phyloP scores from a whole-genome alignment of 2,329 filamentous ascomycete species.

The Penicillium italicum region DNA sequence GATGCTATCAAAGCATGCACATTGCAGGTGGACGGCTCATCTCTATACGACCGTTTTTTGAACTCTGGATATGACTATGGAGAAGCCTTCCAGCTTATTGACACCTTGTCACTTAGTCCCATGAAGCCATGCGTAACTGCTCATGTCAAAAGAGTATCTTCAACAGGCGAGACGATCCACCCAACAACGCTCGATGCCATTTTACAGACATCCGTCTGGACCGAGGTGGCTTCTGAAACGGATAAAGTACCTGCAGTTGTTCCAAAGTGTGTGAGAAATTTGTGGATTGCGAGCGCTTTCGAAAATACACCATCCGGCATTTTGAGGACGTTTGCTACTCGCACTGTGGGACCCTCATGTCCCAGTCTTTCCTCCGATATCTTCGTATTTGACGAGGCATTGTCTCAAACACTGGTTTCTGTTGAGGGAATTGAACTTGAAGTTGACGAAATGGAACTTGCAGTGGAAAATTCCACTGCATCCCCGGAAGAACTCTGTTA shows the following conservation, averaged over 20 bases:
- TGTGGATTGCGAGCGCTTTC: not conserved
- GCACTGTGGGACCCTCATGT: not conserved
- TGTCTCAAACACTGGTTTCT: not conserved
- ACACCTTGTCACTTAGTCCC: not conserved
- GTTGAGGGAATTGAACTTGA: not conserved
- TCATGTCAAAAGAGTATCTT: not conserved
- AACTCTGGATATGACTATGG: slow-evolving; percentile 2
- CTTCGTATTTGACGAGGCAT: not conserved
- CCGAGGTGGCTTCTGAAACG: not conserved
- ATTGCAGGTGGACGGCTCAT: not conserved
- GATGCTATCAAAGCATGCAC: not conserved
- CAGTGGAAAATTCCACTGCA: not conserved
- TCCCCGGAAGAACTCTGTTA: not conserved
- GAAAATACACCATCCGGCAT: not conserved
- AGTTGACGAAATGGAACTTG: not conserved
- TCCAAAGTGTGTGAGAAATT: not conserved
- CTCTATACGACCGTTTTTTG: not conserved
- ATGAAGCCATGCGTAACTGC: not conserved
- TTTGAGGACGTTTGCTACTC: not conserved
- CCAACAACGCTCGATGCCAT: slow-evolving; percentile 12
- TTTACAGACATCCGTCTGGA: slow-evolving; percentile 6
- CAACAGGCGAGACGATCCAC: slow-evolving; percentile 8
- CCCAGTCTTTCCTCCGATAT: not conserved
- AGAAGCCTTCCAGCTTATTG: not conserved
- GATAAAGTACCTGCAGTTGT: not conserved